A percentile compares a stretch with the other conserved stretches of the same genome.
These are phyloP conservation scores for Pezicula carpinea DNA, from an alignment of 2,329 filamentous ascomycete genomes.

Conservation along the genomic window DNA sequence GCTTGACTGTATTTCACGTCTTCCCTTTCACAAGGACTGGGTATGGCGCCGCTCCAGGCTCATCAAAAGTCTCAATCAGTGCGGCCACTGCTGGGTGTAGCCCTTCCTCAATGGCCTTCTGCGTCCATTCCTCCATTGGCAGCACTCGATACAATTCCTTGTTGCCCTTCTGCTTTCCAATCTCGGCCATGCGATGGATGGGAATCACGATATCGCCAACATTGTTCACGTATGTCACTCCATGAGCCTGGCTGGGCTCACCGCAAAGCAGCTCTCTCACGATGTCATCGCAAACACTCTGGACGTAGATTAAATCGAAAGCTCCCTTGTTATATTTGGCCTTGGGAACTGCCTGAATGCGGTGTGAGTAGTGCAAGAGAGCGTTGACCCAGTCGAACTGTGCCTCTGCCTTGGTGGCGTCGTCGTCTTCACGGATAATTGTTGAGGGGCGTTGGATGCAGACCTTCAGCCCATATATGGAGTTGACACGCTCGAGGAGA, in stretches of 20 bases:
- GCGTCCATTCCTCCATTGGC: background rate
- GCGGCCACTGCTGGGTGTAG: constrained; percentile 1
- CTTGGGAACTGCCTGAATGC: background rate
- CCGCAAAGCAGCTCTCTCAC: background rate
- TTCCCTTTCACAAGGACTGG: no score
- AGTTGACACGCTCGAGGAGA: background rate
- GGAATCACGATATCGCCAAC: background rate
- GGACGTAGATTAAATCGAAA: background rate
- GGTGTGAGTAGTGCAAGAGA: background rate
- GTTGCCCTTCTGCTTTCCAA: background rate
- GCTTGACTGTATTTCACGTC: no score
- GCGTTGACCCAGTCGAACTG: background rate
- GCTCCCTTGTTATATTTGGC: background rate
- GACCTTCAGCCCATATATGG: constrained; percentile 4
- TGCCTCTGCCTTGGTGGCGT: background rate
- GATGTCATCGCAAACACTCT: background rate
- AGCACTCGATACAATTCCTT: background rate
- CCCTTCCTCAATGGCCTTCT: background rate
- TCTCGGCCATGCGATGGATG: background rate
- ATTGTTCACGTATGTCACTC: background rate
- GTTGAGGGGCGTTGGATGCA: constrained; percentile 27
- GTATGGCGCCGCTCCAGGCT: background rate
- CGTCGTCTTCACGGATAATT: constrained; percentile 9
- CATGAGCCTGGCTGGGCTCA: background rate
- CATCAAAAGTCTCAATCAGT: background rate